phyloP scores from a whole-genome alignment of 164 flowering plant genomes.

The Berberis thunbergii region DNA sequence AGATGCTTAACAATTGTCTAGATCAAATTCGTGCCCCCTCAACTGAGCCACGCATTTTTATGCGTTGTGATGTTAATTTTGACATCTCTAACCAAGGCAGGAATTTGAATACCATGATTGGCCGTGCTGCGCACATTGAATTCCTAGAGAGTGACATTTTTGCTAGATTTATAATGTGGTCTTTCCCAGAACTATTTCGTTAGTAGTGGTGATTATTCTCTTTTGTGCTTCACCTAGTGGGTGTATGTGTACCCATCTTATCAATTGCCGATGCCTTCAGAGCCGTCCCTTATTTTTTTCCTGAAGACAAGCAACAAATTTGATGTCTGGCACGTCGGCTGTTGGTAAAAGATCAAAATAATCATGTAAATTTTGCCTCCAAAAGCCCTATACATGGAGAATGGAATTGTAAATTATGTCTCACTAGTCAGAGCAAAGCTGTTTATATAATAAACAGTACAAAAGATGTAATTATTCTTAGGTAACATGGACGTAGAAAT shows the following conservation, averaged over 20 bases:
- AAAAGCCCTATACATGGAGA: neutral
- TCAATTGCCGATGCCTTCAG: neutral
- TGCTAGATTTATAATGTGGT: conserved; percentile 91
- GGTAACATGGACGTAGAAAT: neutral
- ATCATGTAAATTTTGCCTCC: neutral
- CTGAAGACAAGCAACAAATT: neutral
- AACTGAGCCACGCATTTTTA: conserved; percentile 59
- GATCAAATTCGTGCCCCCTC: conserved; percentile 83
- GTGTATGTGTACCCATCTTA: neutral
- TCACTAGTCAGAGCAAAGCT: neutral
- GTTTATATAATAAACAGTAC: neutral
- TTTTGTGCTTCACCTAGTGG: neutral
- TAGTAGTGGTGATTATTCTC: conserved; percentile 10
- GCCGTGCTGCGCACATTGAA: conserved; percentile 96
- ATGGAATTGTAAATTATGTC: neutral
- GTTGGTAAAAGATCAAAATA: neutral
- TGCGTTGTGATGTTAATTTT: conserved; percentile 94
- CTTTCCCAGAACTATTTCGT: conserved; percentile 74
- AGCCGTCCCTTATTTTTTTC: neutral
- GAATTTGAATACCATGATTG: conserved; percentile 75
- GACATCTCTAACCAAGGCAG: conserved; percentile 70
- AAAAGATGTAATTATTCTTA: neutral
- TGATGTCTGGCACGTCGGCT: neutral
- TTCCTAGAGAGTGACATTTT: conserved; percentile 83
- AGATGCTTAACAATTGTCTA: conserved; percentile 87